Percentiles rank a stretch among this genome's conserved stretches.
These are phyloP conservation scores for Adansonia grandidieri DNA, from an alignment of 441 rosid species.

Conservation along the genomic window DNA sequence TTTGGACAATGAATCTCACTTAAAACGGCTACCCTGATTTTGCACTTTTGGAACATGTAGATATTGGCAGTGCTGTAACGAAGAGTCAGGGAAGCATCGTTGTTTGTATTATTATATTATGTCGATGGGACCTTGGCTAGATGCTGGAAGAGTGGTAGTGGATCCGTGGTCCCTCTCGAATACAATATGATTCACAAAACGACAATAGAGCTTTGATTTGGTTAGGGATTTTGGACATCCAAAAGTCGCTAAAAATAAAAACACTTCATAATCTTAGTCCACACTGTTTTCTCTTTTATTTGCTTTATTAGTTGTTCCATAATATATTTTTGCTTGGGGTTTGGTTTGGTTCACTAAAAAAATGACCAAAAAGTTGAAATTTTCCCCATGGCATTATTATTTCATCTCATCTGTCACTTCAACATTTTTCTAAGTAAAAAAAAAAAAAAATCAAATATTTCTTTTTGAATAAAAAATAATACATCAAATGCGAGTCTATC, in stretches of 20 bases:
- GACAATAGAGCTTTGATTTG: neutral
- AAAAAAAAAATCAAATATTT: too few species aligned
- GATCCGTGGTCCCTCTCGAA: neutral
- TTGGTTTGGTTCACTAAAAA: neutral
- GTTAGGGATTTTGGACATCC: neutral
- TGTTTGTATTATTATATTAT: neutral
- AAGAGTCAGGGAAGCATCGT: neutral
- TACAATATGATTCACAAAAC: conserved; percentile 1
- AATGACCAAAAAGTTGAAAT: neutral
- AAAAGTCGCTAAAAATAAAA: neutral
- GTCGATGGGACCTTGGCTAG: neutral
- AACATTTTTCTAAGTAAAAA: too few species aligned
- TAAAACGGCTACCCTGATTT: too few species aligned
- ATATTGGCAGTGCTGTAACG: too few species aligned
- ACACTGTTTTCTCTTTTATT: neutral
- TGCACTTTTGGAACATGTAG: too few species aligned
- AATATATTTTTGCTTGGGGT: neutral
- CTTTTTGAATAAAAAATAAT: too few species aligned
- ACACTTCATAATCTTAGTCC: neutral
- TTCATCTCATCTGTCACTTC: neutral
- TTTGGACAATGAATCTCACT: too few species aligned
- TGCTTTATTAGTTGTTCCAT: too few species aligned
- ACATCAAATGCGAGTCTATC: too few species aligned
- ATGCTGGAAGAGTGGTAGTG: conserved; percentile 1
- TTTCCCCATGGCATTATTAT: neutral